These are phyloP conservation scores for Calycina herbarum DNA, from an alignment of 2,329 filamentous ascomycete genomes.

Conservation along the genomic window DNA sequence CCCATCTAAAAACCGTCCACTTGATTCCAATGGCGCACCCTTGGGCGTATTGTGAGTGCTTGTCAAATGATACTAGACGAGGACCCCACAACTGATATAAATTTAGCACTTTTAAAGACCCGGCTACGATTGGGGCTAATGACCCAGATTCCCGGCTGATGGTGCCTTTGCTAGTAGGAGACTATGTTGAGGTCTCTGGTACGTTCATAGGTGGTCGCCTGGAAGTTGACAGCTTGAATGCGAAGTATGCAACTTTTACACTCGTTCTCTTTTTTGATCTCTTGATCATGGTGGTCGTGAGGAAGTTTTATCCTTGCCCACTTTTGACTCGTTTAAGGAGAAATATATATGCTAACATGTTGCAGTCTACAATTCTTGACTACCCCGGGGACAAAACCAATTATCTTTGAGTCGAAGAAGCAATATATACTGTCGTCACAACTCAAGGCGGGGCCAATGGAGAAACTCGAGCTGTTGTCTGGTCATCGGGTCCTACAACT, in stretches of 20 bases:
- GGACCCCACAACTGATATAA: not conserved
- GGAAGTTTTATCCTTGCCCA: no score
- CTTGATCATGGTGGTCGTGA: no score
- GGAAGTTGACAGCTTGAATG: slow-evolving; percentile 41
- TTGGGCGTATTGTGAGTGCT: not conserved
- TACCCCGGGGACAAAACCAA: not conserved
- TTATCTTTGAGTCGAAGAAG: not conserved
- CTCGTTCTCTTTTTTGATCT: no score
- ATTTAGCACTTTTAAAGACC: slow-evolving; percentile 18
- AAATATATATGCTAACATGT: no score
- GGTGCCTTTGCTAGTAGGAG: slow-evolving; percentile 44
- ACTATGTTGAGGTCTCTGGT: slow-evolving; percentile 44
- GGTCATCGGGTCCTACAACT: slow-evolving; percentile 40
- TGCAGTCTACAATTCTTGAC: not conserved
- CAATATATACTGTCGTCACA: slow-evolving; percentile 42
- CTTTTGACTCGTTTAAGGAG: no score
- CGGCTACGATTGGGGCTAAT: slow-evolving; percentile 13
- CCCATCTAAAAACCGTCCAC: not conserved
- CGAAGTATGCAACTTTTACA: not conserved
- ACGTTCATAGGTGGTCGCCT: slow-evolving; percentile 37
- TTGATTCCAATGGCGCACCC: not conserved
- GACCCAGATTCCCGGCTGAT: slow-evolving; percentile 41
- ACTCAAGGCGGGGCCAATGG: slow-evolving; percentile 38
- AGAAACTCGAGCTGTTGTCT: slow-evolving; percentile 32
- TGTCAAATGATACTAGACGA: slow-evolving; percentile 43